A percentile compares a stretch with the other conserved stretches of the same genome.
Evolutionary conservation across 306 rosid genomes (phyloP).

Genomic region (Elaeagnus macrophylla): DNA sequence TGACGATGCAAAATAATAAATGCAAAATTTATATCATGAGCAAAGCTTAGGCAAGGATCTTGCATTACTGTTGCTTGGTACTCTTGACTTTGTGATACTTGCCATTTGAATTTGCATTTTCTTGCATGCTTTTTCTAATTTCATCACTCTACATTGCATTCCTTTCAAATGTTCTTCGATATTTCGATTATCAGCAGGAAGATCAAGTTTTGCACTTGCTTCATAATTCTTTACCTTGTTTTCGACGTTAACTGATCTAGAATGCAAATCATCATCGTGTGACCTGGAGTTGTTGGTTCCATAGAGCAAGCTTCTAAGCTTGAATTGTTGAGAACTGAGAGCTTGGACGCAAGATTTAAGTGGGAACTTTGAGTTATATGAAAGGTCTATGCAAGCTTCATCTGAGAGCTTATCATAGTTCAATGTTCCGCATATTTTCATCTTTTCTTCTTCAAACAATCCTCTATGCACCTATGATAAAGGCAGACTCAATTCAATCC

Average conservation of each 20-base stretch:
- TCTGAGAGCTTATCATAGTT: conserved; percentile 73
- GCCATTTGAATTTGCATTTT: conserved; percentile 78
- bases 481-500: conserved; percentile 12
- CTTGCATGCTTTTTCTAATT: conserved; percentile 65
- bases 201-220: conserved; percentile 39
- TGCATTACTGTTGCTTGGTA: conserved; percentile 36
- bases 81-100: conserved; percentile 58
- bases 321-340: conserved; percentile 50
- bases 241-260: conserved; percentile 19
- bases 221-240: conserved; percentile 36
- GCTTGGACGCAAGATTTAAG: conserved; percentile 53
- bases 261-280: conserved; percentile 24
- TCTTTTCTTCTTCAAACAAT: conserved; percentile 66
- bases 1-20: background rate
- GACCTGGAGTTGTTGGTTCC: conserved; percentile 30
- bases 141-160: conserved; percentile 84
- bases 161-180: conserved; percentile 71
- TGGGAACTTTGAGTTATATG: conserved; percentile 57
- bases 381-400: conserved; percentile 49
- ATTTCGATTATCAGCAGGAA: conserved; percentile 51
- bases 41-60: conserved; percentile 87
- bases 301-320: conserved; percentile 54
- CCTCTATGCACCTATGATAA: conserved; percentile 63
- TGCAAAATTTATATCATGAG: conserved; percentile 37
- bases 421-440: conserved; percentile 58